Conservation (phyloP, 1,284 basidiomycete species). For the Ceratobasidium sp. region DNA sequence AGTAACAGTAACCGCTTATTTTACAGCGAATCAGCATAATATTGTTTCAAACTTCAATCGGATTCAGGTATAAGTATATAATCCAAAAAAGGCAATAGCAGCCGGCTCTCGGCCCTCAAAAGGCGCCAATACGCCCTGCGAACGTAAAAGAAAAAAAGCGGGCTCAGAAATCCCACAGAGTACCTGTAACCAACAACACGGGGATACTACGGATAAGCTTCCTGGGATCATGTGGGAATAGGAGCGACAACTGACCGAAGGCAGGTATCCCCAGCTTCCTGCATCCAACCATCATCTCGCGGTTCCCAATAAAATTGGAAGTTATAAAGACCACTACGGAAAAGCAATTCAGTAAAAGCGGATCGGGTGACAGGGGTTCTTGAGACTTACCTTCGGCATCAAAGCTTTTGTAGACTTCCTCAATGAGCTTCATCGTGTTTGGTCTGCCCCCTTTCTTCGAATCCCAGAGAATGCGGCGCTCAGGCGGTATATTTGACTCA, state of each 20-base stretch:
- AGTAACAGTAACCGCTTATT: not conserved
- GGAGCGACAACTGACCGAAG: slow-evolving; percentile 42
- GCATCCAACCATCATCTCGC: slow-evolving; percentile 80
- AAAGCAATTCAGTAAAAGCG: slow-evolving; percentile 1
- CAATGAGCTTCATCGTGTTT: slow-evolving; percentile 78
- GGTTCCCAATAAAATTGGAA: slow-evolving; percentile 76
- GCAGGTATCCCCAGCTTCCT: slow-evolving; percentile 58
- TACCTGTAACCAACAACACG: slow-evolving; percentile 1
- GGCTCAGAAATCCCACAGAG: slow-evolving; percentile 36
- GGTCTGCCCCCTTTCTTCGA: slow-evolving; percentile 74
- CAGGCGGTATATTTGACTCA: slow-evolving; percentile 70
- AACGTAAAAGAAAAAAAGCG: no score
- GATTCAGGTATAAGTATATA: slow-evolving; percentile 35
- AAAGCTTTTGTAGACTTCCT: slow-evolving; percentile 72
- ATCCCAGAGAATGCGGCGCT: slow-evolving; percentile 77
- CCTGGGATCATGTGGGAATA: not conserved
- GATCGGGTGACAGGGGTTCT: slow-evolving; percentile 27
- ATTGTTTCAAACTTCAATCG: not conserved
- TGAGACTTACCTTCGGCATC: slow-evolving; percentile 69
- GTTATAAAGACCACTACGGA: slow-evolving; percentile 81
- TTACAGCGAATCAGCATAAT: slow-evolving; percentile 3
- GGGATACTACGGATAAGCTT: slow-evolving; percentile 21
- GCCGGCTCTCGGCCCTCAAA: not conserved
- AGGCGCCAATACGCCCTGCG: not conserved
- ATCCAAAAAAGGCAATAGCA: not conserved